Evolutionary conservation across 2,329 filamentous ascomycete genomes (phyloP).

Genomic region (Metarhizium anisopliae): DNA sequence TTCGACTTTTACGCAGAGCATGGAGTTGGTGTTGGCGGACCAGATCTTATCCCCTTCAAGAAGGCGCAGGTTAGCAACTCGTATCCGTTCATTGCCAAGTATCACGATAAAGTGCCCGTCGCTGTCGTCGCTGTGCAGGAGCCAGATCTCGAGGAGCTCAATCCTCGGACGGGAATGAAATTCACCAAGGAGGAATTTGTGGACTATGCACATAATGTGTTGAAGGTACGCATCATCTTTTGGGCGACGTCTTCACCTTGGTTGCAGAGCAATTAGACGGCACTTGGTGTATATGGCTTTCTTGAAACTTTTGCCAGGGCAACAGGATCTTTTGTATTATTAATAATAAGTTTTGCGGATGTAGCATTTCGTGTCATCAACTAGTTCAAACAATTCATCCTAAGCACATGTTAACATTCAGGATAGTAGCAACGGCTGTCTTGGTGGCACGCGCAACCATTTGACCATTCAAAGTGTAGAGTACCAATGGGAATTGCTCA

Average conservation of each 20-base stretch:
- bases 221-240: conserved; percentile 4
- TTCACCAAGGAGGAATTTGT: conserved; percentile 13
- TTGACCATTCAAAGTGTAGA: too few relatives aligned
- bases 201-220: conserved; percentile 6
- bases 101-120: background rate
- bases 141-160: conserved; percentile 2
- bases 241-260: background rate
- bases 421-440: too few relatives aligned
- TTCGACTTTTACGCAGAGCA: conserved; percentile 10
- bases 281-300: background rate
- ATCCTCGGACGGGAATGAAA: conserved; percentile 1
- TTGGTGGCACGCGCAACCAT: too few relatives aligned
- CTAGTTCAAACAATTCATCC: too few relatives aligned
- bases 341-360: too few relatives aligned
- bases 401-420: too few relatives aligned
- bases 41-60: conserved; percentile 9
- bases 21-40: conserved; percentile 10
- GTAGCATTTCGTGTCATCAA: too few relatives aligned
- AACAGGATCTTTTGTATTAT: too few relatives aligned
- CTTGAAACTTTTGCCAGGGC: too few relatives aligned
- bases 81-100: conserved; percentile 8
- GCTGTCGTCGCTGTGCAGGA: background rate
- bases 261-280: background rate
- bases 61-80: conserved; percentile 8
- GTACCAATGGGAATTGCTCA: too few relatives aligned